Evolutionary conservation across 805 yeast genomes (phyloP).

Genomic region (Sugiyamaella smithiae): DNA sequence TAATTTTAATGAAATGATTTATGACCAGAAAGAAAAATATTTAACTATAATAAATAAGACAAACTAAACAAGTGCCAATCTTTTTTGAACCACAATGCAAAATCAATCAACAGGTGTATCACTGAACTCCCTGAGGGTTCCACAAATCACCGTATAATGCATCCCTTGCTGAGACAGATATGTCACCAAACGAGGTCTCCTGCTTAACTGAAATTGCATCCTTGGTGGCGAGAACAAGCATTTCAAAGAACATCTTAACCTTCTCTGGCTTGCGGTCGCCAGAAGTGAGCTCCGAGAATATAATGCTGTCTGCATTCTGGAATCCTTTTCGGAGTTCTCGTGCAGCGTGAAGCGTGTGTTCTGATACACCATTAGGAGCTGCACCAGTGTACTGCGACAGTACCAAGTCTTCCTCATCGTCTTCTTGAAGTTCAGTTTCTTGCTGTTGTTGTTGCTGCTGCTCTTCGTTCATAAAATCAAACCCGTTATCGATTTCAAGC

Average conservation of each 20-base stretch:
- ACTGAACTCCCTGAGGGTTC: neutral
- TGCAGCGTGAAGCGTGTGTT: conserved; percentile 56
- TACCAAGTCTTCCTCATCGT: conserved; percentile 8
- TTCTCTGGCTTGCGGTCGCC: conserved; percentile 51
- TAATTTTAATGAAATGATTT: too few species aligned
- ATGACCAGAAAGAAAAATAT: neutral
- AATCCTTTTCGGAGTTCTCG: conserved; percentile 41
- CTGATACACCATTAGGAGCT: conserved; percentile 35
- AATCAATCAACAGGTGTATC: too few species aligned
- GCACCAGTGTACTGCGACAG: conserved; percentile 3
- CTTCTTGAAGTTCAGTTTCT: neutral
- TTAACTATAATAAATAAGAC: too few species aligned
- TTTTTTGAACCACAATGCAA: too few species aligned
- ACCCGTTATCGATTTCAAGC: neutral
- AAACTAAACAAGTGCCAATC: too few species aligned
- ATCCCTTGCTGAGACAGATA: conserved; percentile 46
- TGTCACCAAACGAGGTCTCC: conserved; percentile 56
- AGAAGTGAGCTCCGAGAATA: conserved; percentile 31
- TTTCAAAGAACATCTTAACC: conserved; percentile 73
- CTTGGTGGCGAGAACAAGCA: conserved; percentile 75
- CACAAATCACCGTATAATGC: neutral
- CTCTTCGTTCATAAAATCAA: neutral
- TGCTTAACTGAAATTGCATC: conserved; percentile 68
- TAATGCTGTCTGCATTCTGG: conserved; percentile 29
- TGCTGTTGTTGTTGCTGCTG: neutral